Base-by-base conservation (phyloP, 2,329 filamentous ascomycete species). In the Diplodia seriata region DNA sequence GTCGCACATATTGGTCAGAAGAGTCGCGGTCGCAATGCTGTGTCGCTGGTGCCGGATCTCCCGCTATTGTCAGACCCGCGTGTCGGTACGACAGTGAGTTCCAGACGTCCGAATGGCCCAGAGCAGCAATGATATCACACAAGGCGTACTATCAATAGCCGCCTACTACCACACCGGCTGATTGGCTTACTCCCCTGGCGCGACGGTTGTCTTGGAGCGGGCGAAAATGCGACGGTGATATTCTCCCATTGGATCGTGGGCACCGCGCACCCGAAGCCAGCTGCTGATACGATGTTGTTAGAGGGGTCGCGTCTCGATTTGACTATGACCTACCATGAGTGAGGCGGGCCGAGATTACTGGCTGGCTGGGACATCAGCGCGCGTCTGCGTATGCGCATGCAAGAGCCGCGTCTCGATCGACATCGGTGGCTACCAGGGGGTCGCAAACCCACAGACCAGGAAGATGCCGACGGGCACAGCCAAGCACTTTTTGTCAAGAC, bases 61-160 rank as follows among this genome's bases (percentile, higher is more conserved):
- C 43, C n/a, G 59, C 47, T 31, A 51, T 63, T 63, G 59, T 63
- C 59, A 63, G 59, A 63, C 59, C 59, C 59, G 59, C 59, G 59
- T 63, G 59, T 7, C 47, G 47, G 59, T 63, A 49, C 47, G 18
- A 63, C 59, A 18, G 47, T 40, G 26, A 38, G 59, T 53, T 23
- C 23, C 8, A 63, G 59, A 38, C 59, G 53, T 63, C 47, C 59
- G 59, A 51, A 51, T 53, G 59, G 59, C 47, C 31, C 59, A 12
- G 14, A 15, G 15, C 14, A 18, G 20, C 56, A 38, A 47, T 47
- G 2, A 20, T 36, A 40, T 40, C 57, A 47, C 59, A 63, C 59
- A 51, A 11, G 47, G 59, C 59, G n/a, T 29, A 29, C 59, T 63
- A 63, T 63, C 59, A 63, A 63, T 63, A 63, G 47, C 43, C 59